Conservation (phyloP, 2,329 filamentous ascomycete species). For the Huntiella bhutanensis region DNA sequence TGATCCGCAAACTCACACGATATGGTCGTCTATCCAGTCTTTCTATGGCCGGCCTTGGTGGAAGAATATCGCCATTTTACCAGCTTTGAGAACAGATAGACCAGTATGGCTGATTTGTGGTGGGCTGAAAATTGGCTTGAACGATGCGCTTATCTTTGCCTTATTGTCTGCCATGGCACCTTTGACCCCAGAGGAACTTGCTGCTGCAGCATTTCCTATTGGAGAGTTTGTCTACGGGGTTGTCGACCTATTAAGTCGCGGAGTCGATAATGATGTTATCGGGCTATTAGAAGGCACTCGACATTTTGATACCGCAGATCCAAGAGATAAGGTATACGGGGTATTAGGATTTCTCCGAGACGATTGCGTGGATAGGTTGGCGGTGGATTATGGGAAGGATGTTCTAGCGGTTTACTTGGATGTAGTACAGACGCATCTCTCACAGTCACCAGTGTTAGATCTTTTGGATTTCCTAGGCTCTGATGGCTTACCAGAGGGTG, state of each 20-base stretch:
- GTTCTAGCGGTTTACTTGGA: constrained; percentile 15
- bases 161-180: constrained; percentile 12
- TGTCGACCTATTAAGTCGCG: constrained; percentile 9
- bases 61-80: constrained; percentile 11
- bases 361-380: constrained; percentile 13
- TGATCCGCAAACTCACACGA: constrained; percentile 7
- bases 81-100: constrained; percentile 9
- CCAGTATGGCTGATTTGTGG: constrained; percentile 12
- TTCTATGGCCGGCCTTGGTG: constrained; percentile 12
- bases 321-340: constrained; percentile 16
- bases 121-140: constrained; percentile 4
- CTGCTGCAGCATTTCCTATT: constrained; percentile 8
- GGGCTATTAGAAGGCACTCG: constrained; percentile 11
- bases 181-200: constrained; percentile 11
- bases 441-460: constrained; percentile 9
- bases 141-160: constrained; percentile 11
- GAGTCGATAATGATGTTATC: constrained; percentile 3
- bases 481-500: constrained; percentile 13
- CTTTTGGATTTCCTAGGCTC: constrained; percentile 12
- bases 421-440: constrained; percentile 11
- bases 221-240: constrained; percentile 11
- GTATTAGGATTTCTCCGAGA: constrained; percentile 14
- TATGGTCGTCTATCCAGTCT: constrained; percentile 11
- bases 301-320: constrained; percentile 13
- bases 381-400: constrained; percentile 14